Evolutionary conservation across 2,329 filamentous ascomycete genomes (phyloP).

Genomic region (Neopestalotiopsis sp.): DNA sequence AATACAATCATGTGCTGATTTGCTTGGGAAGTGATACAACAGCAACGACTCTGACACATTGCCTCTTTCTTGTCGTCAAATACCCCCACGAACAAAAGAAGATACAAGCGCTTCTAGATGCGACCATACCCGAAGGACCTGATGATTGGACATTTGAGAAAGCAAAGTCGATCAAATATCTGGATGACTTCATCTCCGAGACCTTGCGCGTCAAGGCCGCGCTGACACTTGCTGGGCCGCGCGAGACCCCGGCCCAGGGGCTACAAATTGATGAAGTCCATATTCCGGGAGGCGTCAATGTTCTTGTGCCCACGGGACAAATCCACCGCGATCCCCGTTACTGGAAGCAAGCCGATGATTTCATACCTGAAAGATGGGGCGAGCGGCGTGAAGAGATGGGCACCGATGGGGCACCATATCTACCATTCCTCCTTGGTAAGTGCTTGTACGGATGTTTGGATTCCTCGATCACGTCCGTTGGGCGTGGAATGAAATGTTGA

Average conservation of each 20-base stretch:
- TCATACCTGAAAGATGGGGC: slow-evolving; percentile 32
- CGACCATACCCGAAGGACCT: background rate
- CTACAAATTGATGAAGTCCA: slow-evolving; percentile 36
- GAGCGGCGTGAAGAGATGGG: slow-evolving; percentile 28
- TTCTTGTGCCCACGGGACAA: slow-evolving; percentile 29
- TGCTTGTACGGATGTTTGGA: background rate
- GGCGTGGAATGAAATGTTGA: slow-evolving; percentile 1
- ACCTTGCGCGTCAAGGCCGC: slow-evolving; percentile 43
- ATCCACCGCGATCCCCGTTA: slow-evolving; percentile 33
- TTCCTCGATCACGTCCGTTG: background rate
- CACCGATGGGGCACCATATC: slow-evolving; percentile 27
- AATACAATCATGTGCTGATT: background rate
- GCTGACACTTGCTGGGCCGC: slow-evolving; percentile 38
- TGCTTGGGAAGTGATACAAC: slow-evolving; percentile 37
- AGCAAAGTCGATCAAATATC: slow-evolving; percentile 34
- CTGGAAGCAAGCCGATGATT: slow-evolving; percentile 25
- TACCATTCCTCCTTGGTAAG: slow-evolving; percentile 31
- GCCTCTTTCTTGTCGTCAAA: slow-evolving; percentile 40
- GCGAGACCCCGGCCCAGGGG: slow-evolving; percentile 43
- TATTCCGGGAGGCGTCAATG: slow-evolving; percentile 39
- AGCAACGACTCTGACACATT: slow-evolving; percentile 34
- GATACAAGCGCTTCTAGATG: slow-evolving; percentile 29
- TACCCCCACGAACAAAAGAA: slow-evolving; percentile 34
- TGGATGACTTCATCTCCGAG: slow-evolving; percentile 40
- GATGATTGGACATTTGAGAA: slow-evolving; percentile 37